Percentiles rank a stretch among this genome's conserved stretches.
Evolutionary conservation across 192 early-diverging fungal species (phyloP).

Genomic region (Coemansia javaensis): DNA sequence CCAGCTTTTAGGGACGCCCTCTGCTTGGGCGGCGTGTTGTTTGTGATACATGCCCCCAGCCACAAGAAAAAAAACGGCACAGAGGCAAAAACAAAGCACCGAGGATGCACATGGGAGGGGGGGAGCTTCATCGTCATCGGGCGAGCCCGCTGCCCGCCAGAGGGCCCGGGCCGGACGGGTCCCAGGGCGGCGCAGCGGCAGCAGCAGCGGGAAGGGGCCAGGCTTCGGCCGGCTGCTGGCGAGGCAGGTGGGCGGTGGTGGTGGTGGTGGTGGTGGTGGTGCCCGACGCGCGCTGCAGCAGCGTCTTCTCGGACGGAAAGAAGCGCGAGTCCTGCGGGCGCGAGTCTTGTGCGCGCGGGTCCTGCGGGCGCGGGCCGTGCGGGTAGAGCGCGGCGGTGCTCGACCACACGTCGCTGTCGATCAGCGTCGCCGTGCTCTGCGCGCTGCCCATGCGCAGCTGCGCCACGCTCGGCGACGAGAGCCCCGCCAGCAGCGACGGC

Average conservation of each 20-base stretch:
- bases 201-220: constrained; percentile 10
- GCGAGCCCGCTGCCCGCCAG: no score
- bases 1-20: constrained; percentile 4
- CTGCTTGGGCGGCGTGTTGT: background rate
- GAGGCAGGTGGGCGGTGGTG: constrained; percentile 17
- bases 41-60: no score
- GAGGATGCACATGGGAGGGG: no score
- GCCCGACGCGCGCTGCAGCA: background rate
- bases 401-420: constrained; percentile 43
- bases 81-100: no score
- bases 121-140: no score
- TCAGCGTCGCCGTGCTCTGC: constrained; percentile 35
- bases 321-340: constrained; percentile 29
- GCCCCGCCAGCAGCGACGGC: background rate
- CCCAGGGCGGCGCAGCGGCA: constrained; percentile 2
- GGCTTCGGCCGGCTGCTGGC: constrained; percentile 42
- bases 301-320: constrained; percentile 12
- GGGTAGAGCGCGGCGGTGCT: background rate
- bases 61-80: no score
- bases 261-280: no score
- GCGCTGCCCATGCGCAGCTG: constrained; percentile 9
- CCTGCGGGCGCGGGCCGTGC: constrained; percentile 3
- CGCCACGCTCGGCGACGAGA: background rate
- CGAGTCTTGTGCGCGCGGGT: constrained; percentile 2
- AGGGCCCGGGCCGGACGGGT: no score